Base-by-base conservation (phyloP, 1,139 yeast genomes). In the Komagataea norvegica region DNA sequence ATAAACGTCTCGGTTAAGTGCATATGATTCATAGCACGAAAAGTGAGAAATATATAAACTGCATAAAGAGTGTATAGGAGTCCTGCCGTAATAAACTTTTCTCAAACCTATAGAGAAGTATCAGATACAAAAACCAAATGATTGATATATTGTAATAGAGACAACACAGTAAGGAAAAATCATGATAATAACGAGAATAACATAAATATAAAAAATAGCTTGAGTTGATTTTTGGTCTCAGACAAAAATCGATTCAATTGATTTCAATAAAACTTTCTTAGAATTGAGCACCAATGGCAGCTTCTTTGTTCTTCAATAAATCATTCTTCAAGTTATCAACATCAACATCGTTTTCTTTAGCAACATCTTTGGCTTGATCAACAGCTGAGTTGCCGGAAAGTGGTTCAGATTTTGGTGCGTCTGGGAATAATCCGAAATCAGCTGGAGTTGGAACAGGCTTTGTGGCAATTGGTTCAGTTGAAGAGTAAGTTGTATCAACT, bases 391-490 rank as follows among this genome's bases (percentile, higher is more conserved):
- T 33, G 8, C 26, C 36, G 22, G 36, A 14, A 33, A 46, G 40
- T 37, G 56, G 56, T 29, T 44, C 44, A 34, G 62, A 49, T 36
- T 56, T 46, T 46, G 73, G 73, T 29, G 64, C 72, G 28, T 65
- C 65, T 47, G 80, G 79, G 67, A 74, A 72, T 25, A 54, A 40
- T 21, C 54, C 43, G 16, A 52, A 32, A 20, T 51, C 43, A 14
- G 48, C 48, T 31, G 51, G 36, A 20, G 47, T 45, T 38, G 53
- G 47, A 30, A 56, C 44, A 36, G 50, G 43, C 26, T 52, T 45
- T 47, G 40, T 58, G 45, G 34, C 55, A 36, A 35, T 56, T 43
- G 38, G 48, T 34, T 50, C 44, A 33, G 61, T 60, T 49, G 22
- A 14, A 20, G 25, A 11, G 13, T 24, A 24, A 18, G 36, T 27